Evolutionary conservation across 2,329 filamentous ascomycete genomes (phyloP).

Genomic region (Aspergillus terreus): DNA sequence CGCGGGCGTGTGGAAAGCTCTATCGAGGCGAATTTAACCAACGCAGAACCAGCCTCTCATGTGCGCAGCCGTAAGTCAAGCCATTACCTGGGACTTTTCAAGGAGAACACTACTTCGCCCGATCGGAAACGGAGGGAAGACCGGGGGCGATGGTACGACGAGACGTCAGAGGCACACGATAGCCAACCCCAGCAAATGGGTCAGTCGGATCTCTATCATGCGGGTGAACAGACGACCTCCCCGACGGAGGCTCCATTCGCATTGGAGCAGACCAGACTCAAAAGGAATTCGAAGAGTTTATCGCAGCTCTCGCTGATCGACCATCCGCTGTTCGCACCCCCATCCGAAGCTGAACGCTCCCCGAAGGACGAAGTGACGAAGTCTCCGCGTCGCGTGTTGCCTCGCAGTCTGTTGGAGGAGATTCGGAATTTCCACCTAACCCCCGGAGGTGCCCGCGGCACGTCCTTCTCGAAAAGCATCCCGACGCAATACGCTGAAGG

Average conservation of each 20-base stretch:
- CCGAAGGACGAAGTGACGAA: constrained; percentile 22
- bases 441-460: constrained; percentile 43
- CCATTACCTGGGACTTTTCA: constrained; percentile 63
- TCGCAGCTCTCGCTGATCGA: constrained; percentile 26
- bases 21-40: constrained; percentile 61
- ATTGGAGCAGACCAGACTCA: constrained; percentile 17
- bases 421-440: constrained; percentile 54
- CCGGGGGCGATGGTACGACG: constrained; percentile 36
- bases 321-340: constrained; percentile 19
- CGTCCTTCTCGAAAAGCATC: constrained; percentile 43
- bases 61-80: constrained; percentile 63
- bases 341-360: constrained; percentile 3
- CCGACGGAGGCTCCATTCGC: constrained; percentile 4
- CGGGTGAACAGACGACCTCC: constrained; percentile 10
- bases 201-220: constrained; percentile 11
- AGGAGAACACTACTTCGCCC: constrained; percentile 56
- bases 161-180: constrained; percentile 16
- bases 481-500: constrained; percentile 36
- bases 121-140: constrained; percentile 50
- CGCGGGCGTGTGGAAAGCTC: constrained; percentile 55
- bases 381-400: constrained; percentile 36
- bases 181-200: constrained; percentile 10
- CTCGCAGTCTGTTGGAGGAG: constrained; percentile 52
- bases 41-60: constrained; percentile 51
- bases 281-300: constrained; percentile 19